phyloP scores from a whole-genome alignment of 257 asterid genomes.

The Solanum bukasovii region DNA sequence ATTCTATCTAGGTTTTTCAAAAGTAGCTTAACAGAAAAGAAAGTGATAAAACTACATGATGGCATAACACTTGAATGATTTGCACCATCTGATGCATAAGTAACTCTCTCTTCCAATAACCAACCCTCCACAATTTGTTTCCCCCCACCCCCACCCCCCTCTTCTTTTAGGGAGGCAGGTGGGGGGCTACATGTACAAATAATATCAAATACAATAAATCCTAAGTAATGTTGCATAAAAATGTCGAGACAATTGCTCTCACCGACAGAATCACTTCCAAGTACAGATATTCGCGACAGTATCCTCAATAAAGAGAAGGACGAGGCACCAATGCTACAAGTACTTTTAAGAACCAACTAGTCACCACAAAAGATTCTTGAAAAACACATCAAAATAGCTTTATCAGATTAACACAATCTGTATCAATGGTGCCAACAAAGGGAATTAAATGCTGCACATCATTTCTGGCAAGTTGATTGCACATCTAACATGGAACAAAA shows the following conservation, averaged over 20 bases:
- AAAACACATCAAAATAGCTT: too few relatives aligned
- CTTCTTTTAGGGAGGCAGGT: not conserved
- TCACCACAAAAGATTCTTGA: too few relatives aligned
- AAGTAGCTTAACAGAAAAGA: not conserved
- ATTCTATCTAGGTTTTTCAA: not conserved
- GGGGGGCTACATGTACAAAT: not conserved
- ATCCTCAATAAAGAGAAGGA: conserved; percentile 50
- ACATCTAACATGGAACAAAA: too few relatives aligned
- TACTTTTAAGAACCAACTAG: too few relatives aligned
- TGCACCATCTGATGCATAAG: not conserved
- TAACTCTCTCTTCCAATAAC: not conserved
- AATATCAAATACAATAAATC: not conserved
- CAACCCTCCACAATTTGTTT: not conserved
- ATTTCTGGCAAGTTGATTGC: too few relatives aligned
- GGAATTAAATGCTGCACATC: too few relatives aligned
- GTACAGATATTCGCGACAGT: conserved; percentile 50
- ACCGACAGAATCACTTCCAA: conserved; percentile 8
- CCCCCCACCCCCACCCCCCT: not conserved
- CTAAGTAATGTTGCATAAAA: not conserved
- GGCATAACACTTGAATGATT: not conserved
- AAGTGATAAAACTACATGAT: not conserved
- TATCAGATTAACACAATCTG: too few relatives aligned
- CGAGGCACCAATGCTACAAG: not conserved
- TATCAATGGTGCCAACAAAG: too few relatives aligned
- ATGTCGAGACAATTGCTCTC: not conserved